Conservation (phyloP, 371 early-diverging fungal species). For the Mucor velutinosus region DNA sequence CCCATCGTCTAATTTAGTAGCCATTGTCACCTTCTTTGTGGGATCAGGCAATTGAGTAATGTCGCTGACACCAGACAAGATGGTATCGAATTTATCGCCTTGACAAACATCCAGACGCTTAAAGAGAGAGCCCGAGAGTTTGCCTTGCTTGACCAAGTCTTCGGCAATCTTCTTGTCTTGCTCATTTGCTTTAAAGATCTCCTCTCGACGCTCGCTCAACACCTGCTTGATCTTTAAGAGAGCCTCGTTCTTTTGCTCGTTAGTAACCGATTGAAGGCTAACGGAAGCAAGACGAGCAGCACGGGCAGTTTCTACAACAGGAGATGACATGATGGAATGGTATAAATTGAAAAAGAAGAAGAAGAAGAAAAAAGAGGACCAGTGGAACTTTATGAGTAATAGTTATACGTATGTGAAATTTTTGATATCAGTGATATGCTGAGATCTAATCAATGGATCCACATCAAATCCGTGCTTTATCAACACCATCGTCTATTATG, state of each 20-base stretch:
- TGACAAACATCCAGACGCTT: constrained; percentile 91
- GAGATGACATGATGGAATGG: constrained; percentile 13
- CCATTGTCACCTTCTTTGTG: constrained; percentile 75
- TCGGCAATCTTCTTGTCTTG: constrained; percentile 79
- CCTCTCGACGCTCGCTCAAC: constrained; percentile 67
- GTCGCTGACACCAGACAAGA: constrained; percentile 89
- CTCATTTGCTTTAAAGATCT: constrained; percentile 82
- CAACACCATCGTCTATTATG: neutral
- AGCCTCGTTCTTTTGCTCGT: constrained; percentile 78
- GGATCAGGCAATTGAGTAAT: constrained; percentile 88
- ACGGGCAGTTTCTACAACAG: constrained; percentile 64
- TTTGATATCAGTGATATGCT: neutral
- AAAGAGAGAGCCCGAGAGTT: constrained; percentile 76
- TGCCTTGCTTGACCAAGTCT: constrained; percentile 73
- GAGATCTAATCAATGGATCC: neutral
- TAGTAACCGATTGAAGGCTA: constrained; percentile 74
- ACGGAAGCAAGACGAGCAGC: constrained; percentile 83
- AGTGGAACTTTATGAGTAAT: neutral
- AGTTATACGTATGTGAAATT: neutral
- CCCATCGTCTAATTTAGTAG: constrained; percentile 79
- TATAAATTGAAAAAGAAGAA: neutral
- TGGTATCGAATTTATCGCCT: constrained; percentile 82
- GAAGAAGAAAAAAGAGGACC: neutral
- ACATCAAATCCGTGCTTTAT: neutral
- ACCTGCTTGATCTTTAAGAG: constrained; percentile 73